Evolutionary conservation across 1,139 yeast genomes (phyloP), one percentile per base, ranked within the genome.

Genomic region (Lodderomyces orthopsilosis): DNA sequence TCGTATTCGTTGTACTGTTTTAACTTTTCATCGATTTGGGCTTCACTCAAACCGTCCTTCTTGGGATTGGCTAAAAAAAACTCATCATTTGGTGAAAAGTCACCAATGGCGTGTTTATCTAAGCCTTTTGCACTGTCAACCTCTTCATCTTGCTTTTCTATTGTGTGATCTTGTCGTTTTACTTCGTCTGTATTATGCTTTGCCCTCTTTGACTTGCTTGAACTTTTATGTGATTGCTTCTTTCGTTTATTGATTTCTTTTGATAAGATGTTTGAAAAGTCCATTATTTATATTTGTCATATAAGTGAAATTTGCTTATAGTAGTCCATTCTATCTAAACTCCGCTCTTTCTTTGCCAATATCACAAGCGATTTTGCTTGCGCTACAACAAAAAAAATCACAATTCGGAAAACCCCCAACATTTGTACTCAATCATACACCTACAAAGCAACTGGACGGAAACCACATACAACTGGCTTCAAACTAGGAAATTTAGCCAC

Each of bases 41-140:
- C 53, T 30, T 63, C 59, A n/a, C 65, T 53, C 15, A 67, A 57
- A 4, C 51, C 51, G 10, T 76, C 64, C 4, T 52, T 49, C 50
- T 10, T 55, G 60, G 34, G 18, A 12, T 6, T 17, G 4, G 34
- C 18, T 7, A 30, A 13, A 2, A 30, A 19, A 15, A 30, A 30
- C 10, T 30, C 34, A 30, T 14, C 34, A 30, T 28, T 13, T n/a
- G 34, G 34, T 5, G 15, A 17, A 6, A 27, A 4, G 3, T 15
- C 34, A 15, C n/a, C n/a, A 15, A 13, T 8, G 33, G 35, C 10
- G n/a, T n/a, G n/a, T n/a, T n/a, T n/a, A n/a, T n/a, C n/a, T n/a
- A n/a, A n/a, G n/a, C n/a, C n/a, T n/a, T 30, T 32, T 21, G 27
- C 6, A 8, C 40, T 17, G 21, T n/a, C 27, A 14, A 12, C 28